Conservation (phyloP, 805 yeast species). For the Kazachstania martiniae region DNA sequence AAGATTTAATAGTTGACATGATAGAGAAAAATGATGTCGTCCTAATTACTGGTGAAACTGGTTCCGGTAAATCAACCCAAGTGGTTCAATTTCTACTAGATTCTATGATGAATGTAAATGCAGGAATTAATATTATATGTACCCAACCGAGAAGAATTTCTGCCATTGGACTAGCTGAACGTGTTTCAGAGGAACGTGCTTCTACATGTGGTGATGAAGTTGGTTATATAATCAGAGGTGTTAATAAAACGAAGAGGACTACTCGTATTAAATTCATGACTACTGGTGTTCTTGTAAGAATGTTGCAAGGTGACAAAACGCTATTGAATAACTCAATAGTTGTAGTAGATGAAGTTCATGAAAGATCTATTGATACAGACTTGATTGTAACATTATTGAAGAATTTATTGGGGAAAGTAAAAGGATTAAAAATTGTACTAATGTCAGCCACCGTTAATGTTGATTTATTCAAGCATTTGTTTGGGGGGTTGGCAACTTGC, state of each 20-base stretch:
- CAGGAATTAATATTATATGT: conserved; percentile 54
- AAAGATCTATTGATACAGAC: conserved; percentile 85
- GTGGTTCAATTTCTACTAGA: conserved; percentile 84
- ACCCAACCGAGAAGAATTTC: conserved; percentile 96
- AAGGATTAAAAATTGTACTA: conserved; percentile 54
- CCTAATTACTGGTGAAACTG: conserved; percentile 90
- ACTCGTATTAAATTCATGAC: conserved; percentile 85
- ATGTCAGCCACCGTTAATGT: conserved; percentile 94
- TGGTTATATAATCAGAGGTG: conserved; percentile 89
- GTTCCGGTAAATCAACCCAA: conserved; percentile 95
- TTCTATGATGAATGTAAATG: conserved; percentile 36
- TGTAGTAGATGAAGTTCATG: conserved; percentile 94
- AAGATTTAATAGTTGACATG: conserved; percentile 41
- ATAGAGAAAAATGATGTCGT: conserved; percentile 54
- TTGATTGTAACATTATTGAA: conserved; percentile 70
- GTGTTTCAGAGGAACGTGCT: conserved; percentile 76
- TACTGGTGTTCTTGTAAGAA: conserved; percentile 81
- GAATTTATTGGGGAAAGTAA: conserved; percentile 36
- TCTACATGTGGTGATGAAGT: conserved; percentile 45
- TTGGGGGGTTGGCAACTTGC: conserved; percentile 47
- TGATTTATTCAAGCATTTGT: conserved; percentile 54
- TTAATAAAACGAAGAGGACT: conserved; percentile 44
- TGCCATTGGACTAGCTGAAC: conserved; percentile 86
- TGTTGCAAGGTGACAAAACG: conserved; percentile 47
- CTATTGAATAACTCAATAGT: conserved; percentile 50